Evolutionary conservation across 768 basidiomycete genomes (phyloP), one percentile per base, ranked within the genome.

Genomic region (Paxillus ammoniavirescens): DNA sequence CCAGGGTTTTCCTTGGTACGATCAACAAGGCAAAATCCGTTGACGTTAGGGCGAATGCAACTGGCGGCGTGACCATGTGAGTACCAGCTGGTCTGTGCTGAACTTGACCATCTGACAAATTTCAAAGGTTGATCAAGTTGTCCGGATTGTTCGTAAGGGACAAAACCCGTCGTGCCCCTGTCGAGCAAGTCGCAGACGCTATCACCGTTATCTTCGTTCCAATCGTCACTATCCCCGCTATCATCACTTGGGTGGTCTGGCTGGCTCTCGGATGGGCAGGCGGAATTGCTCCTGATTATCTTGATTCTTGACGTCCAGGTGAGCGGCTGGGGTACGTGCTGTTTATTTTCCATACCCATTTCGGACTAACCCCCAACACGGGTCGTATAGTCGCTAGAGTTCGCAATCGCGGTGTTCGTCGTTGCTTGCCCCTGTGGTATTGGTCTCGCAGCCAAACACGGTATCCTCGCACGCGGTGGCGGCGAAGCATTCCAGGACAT

Each of bases 401-500:
- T 93, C 62, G 83, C 89, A 3, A 88, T 93, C 35, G 81, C 90
- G 3, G 87, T 87, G 7, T 86, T 93, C 54, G 88, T 93, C 12
- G 83, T 92, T 15, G 89, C 91, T 5, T 93, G 91, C 65, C 91
- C 92, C 3, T 93, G 91, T 59, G 91, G 91, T 8, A 87, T 92
- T 33, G 90, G 87, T 26, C 79, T 94, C 8, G 92, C 92, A 1
- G 92, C 92, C 3, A 84, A 85, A 62, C 72, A 76, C 42, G 92
- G 92, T 31, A 88, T 94, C 54, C 77, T 94, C 13, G 89, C 84
- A 17, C 83, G 83, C 26, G 91, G 92, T 18, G 92, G 92, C n/a
- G 92, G 92, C 8, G 88, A 92, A 68, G 91, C 92, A 0, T 93
- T 93, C 67, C 86, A 92, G 63, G 87, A 90, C 49, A 85, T 89